Evolutionary conservation across 1,284 basidiomycete species (phyloP).

Genomic region (Cystobasidium sp.): DNA sequence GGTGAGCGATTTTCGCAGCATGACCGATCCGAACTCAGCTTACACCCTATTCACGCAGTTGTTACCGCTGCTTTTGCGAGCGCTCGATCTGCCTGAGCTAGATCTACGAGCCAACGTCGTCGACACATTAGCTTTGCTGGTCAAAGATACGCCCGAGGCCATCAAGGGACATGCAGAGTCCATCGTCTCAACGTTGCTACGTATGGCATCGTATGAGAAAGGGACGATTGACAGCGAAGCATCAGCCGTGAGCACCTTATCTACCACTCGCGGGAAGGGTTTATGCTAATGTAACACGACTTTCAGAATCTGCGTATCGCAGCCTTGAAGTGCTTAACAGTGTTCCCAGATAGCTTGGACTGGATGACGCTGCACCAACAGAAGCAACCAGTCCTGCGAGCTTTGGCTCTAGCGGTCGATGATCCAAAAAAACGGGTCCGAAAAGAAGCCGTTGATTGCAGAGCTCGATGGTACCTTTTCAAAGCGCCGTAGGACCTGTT

Average conservation of each 20-base stretch:
- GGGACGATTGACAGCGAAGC: constrained; percentile 24
- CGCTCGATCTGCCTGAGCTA: constrained; percentile 74
- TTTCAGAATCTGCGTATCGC: constrained; percentile 71
- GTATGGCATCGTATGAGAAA: constrained; percentile 58
- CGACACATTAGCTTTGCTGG: constrained; percentile 73
- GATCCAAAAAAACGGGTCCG: constrained; percentile 81
- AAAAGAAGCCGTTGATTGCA: constrained; percentile 81
- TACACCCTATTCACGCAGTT: constrained; percentile 62
- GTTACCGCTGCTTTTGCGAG: constrained; percentile 83
- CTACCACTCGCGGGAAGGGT: not conserved
- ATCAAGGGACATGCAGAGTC: constrained; percentile 72
- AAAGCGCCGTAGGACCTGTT: constrained; percentile 35
- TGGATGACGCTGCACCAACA: constrained; percentile 77
- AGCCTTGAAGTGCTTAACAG: constrained; percentile 73
- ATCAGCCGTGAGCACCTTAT: constrained; percentile 10
- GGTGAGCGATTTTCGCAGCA: constrained; percentile 30
- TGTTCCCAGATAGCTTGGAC: constrained; percentile 73
- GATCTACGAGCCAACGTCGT: constrained; percentile 79
- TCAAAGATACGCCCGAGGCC: constrained; percentile 63
- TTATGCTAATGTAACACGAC: not conserved
- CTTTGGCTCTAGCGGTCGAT: constrained; percentile 75
- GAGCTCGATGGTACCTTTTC: constrained; percentile 61
- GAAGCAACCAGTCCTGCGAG: constrained; percentile 72
- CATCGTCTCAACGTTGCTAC: constrained; percentile 73
- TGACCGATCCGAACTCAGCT: not conserved